Percentiles rank a stretch among this genome's conserved stretches.
Evolutionary conservation across 108 stramenopile genomes (phyloP).

Genomic region (Bacterosira constricta): DNA sequence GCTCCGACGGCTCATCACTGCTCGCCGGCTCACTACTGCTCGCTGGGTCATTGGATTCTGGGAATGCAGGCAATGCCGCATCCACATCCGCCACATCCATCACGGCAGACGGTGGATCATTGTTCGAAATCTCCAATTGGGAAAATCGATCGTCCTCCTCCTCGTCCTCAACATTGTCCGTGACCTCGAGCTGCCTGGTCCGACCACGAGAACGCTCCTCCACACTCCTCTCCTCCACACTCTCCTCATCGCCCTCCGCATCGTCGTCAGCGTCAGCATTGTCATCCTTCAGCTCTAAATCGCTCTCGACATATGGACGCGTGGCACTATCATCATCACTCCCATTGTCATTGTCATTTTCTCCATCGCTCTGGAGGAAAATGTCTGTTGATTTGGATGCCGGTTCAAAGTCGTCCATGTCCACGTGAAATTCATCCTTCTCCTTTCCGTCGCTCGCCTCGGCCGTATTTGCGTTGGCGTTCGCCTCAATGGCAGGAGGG

Average conservation of each 20-base stretch:
- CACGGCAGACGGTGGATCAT: background rate
- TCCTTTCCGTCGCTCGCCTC: background rate
- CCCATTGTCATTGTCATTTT: background rate
- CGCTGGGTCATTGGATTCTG: background rate
- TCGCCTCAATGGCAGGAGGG: background rate
- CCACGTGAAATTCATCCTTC: background rate
- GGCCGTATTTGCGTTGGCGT: background rate
- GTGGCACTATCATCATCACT: constrained; percentile 3
- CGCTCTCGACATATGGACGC: background rate
- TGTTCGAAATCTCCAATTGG: background rate
- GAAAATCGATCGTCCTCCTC: background rate
- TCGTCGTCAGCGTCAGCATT: background rate
- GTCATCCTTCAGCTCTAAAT: background rate
- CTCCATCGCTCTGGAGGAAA: background rate
- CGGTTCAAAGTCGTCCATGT: background rate
- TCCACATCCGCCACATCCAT: background rate
- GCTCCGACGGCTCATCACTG: background rate
- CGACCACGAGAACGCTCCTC: background rate
- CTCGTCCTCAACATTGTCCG: background rate
- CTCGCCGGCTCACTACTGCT: background rate
- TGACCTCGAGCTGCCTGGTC: background rate
- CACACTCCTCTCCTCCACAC: background rate
- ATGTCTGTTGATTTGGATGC: background rate
- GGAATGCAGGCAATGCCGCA: background rate
- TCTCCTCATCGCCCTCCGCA: background rate